Evolutionary conservation across 139 green algal genomes (phyloP).

Genomic region (Micromonas pusilla): DNA sequence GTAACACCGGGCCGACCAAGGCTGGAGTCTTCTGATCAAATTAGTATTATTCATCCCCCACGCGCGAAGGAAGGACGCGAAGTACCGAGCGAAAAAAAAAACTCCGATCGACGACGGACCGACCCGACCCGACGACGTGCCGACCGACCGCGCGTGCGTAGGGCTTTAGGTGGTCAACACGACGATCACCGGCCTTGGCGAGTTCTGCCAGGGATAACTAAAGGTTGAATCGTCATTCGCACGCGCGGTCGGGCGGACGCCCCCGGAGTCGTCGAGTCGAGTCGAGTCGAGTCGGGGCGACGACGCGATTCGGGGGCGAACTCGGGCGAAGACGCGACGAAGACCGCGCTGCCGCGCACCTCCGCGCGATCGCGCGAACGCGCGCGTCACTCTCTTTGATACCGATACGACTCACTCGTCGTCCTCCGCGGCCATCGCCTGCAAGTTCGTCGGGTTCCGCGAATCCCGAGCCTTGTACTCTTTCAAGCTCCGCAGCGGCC

Average conservation of each 20-base stretch:
- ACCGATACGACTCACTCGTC: background rate
- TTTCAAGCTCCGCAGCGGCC: conserved; percentile 1
- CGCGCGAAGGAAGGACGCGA: no score
- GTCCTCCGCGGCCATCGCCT: background rate
- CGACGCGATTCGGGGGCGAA: no score
- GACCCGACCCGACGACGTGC: no score
- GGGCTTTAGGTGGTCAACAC: background rate
- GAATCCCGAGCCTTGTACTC: conserved; percentile 11
- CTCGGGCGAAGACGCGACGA: no score
- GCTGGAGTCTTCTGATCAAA: background rate
- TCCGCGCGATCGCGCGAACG: no score
- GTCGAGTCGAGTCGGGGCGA: background rate
- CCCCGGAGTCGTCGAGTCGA: background rate
- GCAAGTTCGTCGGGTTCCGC: background rate
- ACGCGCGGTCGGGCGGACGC: no score
- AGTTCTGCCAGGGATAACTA: conserved; percentile 1
- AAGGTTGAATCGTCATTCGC: background rate
- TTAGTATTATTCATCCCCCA: no score
- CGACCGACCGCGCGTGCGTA: no score
- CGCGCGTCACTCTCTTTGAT: no score
- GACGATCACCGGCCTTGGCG: background rate
- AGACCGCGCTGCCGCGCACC: no score
- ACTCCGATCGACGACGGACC: no score
- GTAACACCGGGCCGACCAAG: background rate
- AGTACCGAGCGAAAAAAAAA: conserved; percentile 24